Conservation (phyloP, 2,329 filamentous ascomycete genomes). For the Fusarium nisikadoi region DNA sequence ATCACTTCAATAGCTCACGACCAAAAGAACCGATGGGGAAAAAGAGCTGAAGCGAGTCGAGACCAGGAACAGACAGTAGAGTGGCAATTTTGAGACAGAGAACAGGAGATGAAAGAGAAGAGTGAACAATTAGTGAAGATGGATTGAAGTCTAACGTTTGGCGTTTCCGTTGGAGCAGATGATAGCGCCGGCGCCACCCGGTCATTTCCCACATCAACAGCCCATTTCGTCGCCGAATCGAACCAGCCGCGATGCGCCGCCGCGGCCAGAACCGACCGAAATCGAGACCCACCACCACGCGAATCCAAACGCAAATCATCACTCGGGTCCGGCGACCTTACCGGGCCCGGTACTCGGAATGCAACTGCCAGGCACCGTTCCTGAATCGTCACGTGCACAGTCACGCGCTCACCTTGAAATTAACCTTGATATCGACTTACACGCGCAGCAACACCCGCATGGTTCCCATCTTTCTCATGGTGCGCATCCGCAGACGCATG, state of each 20-base stretch:
- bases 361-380: constrained; percentile 26
- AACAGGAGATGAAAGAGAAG: constrained; percentile 18
- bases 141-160: constrained; percentile 36
- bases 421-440: constrained; percentile 38
- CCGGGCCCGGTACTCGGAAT: constrained; percentile 34
- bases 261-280: constrained; percentile 40
- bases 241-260: constrained; percentile 41
- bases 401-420: constrained; percentile 2
- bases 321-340: constrained; percentile 10
- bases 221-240: constrained; percentile 45
- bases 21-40: neutral
- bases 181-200: constrained; percentile 40
- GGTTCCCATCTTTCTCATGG: constrained; percentile 14
- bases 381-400: constrained; percentile 7
- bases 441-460: constrained; percentile 25
- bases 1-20: neutral
- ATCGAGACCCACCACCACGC: constrained; percentile 37
- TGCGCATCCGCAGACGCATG: constrained; percentile 2
- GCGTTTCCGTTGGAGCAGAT: constrained; percentile 35
- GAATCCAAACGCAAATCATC: constrained; percentile 13
- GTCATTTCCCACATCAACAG: constrained; percentile 43
- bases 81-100: constrained; percentile 3
- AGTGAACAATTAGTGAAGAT: constrained; percentile 6
- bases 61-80: neutral
- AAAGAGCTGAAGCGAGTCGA: neutral